phyloP scores from a whole-genome alignment of 495 filamentous ascomycete species.

The Penicillium longicatenatum region DNA sequence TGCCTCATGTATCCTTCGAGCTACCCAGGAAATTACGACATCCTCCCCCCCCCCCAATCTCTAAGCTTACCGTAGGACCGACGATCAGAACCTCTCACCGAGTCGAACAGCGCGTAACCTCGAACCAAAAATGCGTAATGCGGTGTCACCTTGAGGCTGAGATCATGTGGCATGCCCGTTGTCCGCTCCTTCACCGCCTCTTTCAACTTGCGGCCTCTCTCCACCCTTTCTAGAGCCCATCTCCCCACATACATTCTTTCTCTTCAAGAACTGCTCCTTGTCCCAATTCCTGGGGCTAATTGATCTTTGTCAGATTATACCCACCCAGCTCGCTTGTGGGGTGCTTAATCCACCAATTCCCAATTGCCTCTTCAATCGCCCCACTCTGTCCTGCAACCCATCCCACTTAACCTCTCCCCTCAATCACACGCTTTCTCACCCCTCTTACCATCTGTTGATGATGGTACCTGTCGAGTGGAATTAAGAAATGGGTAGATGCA shows the following conservation, averaged over 20 bases:
- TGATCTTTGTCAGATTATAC: constrained; percentile 11
- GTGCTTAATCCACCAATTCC: constrained; percentile 20
- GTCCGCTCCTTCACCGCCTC: constrained; percentile 35
- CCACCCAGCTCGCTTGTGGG: constrained; percentile 17
- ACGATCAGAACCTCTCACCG: constrained; percentile 8
- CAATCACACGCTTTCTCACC: constrained; percentile 9
- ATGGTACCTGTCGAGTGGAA: constrained; percentile 34
- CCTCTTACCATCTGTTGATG: constrained; percentile 23
- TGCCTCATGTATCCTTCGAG: not conserved
- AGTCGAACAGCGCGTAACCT: constrained; percentile 12
- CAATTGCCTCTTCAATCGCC: constrained; percentile 22
- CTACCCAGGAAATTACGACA: not conserved
- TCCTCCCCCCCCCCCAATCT: not conserved
- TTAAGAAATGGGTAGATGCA: constrained; percentile 44
- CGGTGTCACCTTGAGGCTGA: constrained; percentile 30
- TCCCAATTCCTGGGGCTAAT: constrained; percentile 6
- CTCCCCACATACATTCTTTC: constrained; percentile 18
- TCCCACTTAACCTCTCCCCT: constrained; percentile 26
- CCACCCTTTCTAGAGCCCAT: constrained; percentile 12
- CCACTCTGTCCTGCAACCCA: constrained; percentile 22
- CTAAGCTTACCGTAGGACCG: not conserved
- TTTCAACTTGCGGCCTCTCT: constrained; percentile 25
- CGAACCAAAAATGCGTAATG: constrained; percentile 6
- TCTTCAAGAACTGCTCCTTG: constrained; percentile 11
- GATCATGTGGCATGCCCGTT: constrained; percentile 32